A percentile compares a stretch with the other conserved stretches of the same genome.
phyloP scores from a whole-genome alignment of 2,329 filamentous ascomycete species.

The Onygenales sp. region DNA sequence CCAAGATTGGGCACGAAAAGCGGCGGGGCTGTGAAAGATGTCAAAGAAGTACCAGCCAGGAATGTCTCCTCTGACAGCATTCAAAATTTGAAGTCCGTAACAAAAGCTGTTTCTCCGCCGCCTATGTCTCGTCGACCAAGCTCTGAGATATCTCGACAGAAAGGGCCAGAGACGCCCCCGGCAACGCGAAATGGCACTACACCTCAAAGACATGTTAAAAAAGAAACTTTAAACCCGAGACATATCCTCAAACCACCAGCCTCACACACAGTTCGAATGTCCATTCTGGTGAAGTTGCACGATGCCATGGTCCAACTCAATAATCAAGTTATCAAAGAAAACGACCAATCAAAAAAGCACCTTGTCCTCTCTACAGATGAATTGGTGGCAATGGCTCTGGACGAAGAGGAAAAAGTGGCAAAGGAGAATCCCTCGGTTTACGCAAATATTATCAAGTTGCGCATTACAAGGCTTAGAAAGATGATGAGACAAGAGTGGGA shows the following conservation, averaged over 20 bases:
- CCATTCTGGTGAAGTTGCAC: constrained; percentile 36
- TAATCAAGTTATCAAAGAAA: constrained; percentile 25
- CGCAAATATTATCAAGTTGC: constrained; percentile 71
- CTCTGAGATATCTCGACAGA: neutral
- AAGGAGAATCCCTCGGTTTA: constrained; percentile 62
- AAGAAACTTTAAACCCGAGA: constrained; percentile 37
- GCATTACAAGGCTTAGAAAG: constrained; percentile 64
- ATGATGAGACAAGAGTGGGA: constrained; percentile 67
- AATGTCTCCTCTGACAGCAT: constrained; percentile 9
- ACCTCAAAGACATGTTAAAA: constrained; percentile 21
- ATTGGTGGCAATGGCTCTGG: constrained; percentile 36
- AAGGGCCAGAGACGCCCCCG: neutral
- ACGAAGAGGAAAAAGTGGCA: constrained; percentile 67
- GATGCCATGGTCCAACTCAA: constrained; percentile 34
- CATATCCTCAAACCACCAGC: constrained; percentile 36
- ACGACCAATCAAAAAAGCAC: constrained; percentile 19
- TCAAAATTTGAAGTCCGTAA: constrained; percentile 15
- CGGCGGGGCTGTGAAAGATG: neutral
- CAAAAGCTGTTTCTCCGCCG: constrained; percentile 22
- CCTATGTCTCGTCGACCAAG: constrained; percentile 10
- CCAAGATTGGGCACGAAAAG: neutral
- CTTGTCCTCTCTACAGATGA: constrained; percentile 34
- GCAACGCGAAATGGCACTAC: neutral
- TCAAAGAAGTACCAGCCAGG: neutral
- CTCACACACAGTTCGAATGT: constrained; percentile 29